Base-by-base conservation (phyloP, 2,329 filamentous ascomycete genomes). In the Pseudogymnoascus sp. region DNA sequence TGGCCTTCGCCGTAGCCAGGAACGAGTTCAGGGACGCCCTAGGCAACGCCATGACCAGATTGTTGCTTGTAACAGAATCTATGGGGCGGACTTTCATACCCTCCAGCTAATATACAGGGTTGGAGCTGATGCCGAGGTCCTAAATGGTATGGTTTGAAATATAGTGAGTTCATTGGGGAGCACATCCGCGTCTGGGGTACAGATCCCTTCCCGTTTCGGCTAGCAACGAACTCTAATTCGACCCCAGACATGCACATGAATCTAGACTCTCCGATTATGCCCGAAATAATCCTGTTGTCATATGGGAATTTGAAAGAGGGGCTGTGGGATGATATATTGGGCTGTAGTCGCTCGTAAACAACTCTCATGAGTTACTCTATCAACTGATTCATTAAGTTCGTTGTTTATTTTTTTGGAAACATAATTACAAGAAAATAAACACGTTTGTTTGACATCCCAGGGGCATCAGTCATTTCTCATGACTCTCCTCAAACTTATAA, bases 1-100 rank as follows among this genome's bases (percentile, higher is more conserved):
- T 77, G 9, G 73, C 72, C 60, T 77, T 78, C 18, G 83, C 83
- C 1, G 74, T 73, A 4, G 76, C 73, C 4, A 86, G 74, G 66
- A 86, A 86, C 16, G 75, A 71, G 35, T 74, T 70, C 36, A 86
- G 71, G 0, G 81, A 79, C 5, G 63, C 65, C 14, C 70, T 68
- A n/a, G 67, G 65, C n/a, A 65, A 63, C 61, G 68, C 63, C 68
- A 71, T 70, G n/a, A 37, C 65, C 41, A 11, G 22, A 54, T 54
- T 33, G 9, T 54, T 33, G 47, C 28, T 28, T 12, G 47, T 33
- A 54, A 54, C 9, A 9, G 47, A 16, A 54, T 33, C 28, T 35
- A 54, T 54, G 28, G 43, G 47, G 25, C 47, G 47, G 47, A 54
- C 47, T 54, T 54, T 33, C 47, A 54, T 54, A 25, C 47, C 47